Evolutionary conservation across 2,329 filamentous ascomycete species (phyloP).

Genomic region (Penicillium glabrum): DNA sequence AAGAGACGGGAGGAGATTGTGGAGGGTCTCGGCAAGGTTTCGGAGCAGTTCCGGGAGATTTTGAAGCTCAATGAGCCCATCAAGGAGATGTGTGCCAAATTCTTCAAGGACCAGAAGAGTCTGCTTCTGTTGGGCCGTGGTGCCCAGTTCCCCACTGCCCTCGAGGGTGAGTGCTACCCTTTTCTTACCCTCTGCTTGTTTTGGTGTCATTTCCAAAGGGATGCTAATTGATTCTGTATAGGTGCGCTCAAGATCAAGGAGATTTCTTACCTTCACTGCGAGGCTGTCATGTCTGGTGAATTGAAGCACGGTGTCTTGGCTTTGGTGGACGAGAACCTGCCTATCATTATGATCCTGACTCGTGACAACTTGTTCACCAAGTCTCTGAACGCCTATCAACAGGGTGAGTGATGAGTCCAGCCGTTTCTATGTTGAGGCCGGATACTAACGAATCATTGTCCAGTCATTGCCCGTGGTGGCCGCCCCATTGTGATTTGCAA

Average conservation of each 20-base stretch:
- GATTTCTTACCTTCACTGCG: constrained; percentile 98
- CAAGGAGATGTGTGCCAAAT: constrained; percentile 89
- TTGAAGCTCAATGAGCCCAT: constrained; percentile 89
- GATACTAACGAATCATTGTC: constrained; percentile 27
- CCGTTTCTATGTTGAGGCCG: constrained; percentile 7
- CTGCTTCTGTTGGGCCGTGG: constrained; percentile 90
- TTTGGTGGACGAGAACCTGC: constrained; percentile 95
- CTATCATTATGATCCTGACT: constrained; percentile 99
- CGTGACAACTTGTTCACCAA: constrained; percentile 96
- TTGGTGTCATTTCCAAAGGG: neutral
- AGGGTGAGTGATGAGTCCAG: constrained; percentile 59
- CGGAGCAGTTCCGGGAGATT: constrained; percentile 87
- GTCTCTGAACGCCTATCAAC: constrained; percentile 99
- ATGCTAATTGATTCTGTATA: constrained; percentile 17
- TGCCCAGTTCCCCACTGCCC: constrained; percentile 89
- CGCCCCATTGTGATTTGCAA: constrained; percentile 99
- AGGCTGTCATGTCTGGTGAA: constrained; percentile 99
- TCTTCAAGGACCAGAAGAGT: constrained; percentile 96
- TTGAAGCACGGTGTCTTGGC: constrained; percentile 98
- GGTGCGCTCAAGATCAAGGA: constrained; percentile 99
- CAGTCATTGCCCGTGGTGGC: constrained; percentile 90
- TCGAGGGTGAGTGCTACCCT: constrained; percentile 65
- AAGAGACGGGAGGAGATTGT: constrained; percentile 94
- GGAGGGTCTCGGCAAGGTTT: constrained; percentile 83
- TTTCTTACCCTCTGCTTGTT: constrained; percentile 2